These are phyloP conservation scores for Tetradesmus obliquus DNA, from an alignment of 139 green algal species.

Conservation along the genomic window DNA sequence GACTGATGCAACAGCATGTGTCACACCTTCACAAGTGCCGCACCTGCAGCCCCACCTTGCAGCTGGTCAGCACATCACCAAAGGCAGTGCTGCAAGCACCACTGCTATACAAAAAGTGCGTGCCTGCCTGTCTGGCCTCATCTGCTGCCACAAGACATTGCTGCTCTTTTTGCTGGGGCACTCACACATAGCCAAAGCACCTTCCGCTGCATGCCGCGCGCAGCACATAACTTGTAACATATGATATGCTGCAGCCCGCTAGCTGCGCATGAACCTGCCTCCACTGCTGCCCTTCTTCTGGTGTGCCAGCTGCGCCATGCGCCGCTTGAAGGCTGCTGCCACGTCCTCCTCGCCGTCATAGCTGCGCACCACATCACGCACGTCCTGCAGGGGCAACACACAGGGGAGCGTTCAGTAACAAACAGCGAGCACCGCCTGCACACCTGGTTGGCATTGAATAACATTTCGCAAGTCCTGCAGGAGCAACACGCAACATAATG, in stretches of 20 bases:
- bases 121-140: too few relatives aligned
- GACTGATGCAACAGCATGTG: too few relatives aligned
- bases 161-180: too few relatives aligned
- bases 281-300: constrained; percentile 52
- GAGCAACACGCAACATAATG: background rate
- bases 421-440: constrained; percentile 34
- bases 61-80: too few relatives aligned
- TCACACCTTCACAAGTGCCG: too few relatives aligned
- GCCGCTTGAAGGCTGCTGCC: constrained; percentile 82
- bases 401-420: constrained; percentile 37
- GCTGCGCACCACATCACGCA: constrained; percentile 74
- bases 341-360: constrained; percentile 92
- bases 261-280: background rate
- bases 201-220: background rate
- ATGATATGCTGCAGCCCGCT: background rate
- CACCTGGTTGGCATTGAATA: constrained; percentile 30
- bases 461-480: background rate
- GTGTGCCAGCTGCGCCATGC: constrained; percentile 63
- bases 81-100: too few relatives aligned
- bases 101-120: too few relatives aligned
- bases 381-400: constrained; percentile 55
- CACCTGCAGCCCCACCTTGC: too few relatives aligned
- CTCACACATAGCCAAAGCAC: too few relatives aligned
- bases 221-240: background rate
- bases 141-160: too few relatives aligned